Base-by-base conservation (phyloP, 1,284 basidiomycete genomes). In the Leucoagaricus sp. region DNA sequence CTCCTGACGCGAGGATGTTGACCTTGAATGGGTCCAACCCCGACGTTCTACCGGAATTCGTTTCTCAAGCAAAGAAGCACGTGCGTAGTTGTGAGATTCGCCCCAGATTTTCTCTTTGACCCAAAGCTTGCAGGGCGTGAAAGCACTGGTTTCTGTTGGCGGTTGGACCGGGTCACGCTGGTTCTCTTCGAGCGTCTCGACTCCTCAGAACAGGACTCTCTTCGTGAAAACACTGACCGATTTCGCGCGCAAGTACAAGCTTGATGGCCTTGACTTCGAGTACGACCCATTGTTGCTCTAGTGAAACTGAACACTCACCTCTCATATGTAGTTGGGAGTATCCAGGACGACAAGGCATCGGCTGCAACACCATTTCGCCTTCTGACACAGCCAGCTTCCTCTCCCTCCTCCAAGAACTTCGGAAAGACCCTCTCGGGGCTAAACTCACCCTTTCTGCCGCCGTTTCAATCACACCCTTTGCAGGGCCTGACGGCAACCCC, bases 201-300 rank as follows among this genome's bases (percentile, higher is more conserved):
- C 82, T 23, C 65, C 79, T 0, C 58, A 73, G 9, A 86, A 85
- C 64, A 81, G 92, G 44, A 80, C 80, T 9, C 79, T 78, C 0
- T 93, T 96, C 60, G 86, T 89, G 44, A 76, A 81, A 46, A 85
- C 89, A 38, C 79, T 94, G 50, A 72, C 81, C 40, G 67, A 73
- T 26, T 78, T 93, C 44, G 89, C 87, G 34, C 69, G 75, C 31
- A 67, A 81, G 60, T 93, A 93, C 71, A 69, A 82, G 19, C 75
- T 97, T 1, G 88, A 93, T 64, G 94, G 93, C n/a, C 79, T 97
- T 60, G 93, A 96, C 69, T 89, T 96, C 61, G 94, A 96, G 87
- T 91, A 67, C 56, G 86, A 8, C 21, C 40, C 53, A 42, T 40
- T 42, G 29, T n/a, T 15, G 10, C 21, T 12, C 19, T 15, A 33